Conservation (phyloP, 2,329 filamentous ascomycete genomes). For the Blumeria hordei region DNA sequence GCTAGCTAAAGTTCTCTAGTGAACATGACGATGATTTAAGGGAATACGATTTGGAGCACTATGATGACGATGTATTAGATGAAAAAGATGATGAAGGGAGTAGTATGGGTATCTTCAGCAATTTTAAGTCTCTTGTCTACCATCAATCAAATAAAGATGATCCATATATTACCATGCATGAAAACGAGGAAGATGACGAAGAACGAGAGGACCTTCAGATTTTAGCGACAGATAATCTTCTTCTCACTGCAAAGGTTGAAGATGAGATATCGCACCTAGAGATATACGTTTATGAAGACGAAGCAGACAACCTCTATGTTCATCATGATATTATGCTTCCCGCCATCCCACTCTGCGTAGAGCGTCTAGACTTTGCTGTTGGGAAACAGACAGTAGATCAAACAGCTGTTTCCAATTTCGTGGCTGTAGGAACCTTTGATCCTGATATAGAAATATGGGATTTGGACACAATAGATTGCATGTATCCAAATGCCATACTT, state of each 20-base stretch:
- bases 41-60: constrained; percentile 90
- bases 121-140: constrained; percentile 79
- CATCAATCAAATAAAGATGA: constrained; percentile 88
- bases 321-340: constrained; percentile 99
- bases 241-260: constrained; percentile 82
- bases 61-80: constrained; percentile 58
- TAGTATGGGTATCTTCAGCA: constrained; percentile 79
- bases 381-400: constrained; percentile 38
- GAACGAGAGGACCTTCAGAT: constrained; percentile 89
- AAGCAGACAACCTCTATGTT: constrained; percentile 87
- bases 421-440: constrained; percentile 90
- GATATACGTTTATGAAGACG: constrained; percentile 92
- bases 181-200: constrained; percentile 40
- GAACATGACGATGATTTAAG: constrained; percentile 68
- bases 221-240: constrained; percentile 72
- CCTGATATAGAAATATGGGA: constrained; percentile 99
- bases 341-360: constrained; percentile 79
- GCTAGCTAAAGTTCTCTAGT: constrained; percentile 12
- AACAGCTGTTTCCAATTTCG: constrained; percentile 61
- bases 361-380: constrained; percentile 89
- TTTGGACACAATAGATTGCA: constrained; percentile 81
- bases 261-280: constrained; percentile 93
- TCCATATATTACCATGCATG: constrained; percentile 79
- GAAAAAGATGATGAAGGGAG: constrained; percentile 31
- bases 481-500: constrained; percentile 93